phyloP scores from a whole-genome alignment of 805 yeast species.

The Wickerhamiella bombiphila region DNA sequence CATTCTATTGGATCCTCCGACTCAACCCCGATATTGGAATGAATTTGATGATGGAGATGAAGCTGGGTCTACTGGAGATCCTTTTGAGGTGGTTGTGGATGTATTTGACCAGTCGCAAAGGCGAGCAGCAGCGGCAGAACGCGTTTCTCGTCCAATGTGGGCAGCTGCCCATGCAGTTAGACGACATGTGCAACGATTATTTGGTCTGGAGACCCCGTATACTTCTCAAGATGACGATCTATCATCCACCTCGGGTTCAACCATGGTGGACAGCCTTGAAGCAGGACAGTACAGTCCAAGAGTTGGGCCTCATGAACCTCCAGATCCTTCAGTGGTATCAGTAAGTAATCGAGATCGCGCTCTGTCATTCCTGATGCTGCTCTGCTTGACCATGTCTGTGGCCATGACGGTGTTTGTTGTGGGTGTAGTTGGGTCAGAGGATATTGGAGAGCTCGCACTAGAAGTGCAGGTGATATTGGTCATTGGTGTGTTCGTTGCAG shows the following conservation, averaged over 20 bases:
- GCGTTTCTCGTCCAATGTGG: conserved; percentile 20
- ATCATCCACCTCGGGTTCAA: conserved; percentile 2
- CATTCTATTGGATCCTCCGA: not conserved
- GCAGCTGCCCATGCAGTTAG: conserved; percentile 18
- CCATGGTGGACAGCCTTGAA: not conserved
- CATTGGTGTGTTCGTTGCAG: conserved; percentile 30
- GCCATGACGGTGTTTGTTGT: conserved; percentile 27
- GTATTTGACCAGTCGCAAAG: conserved; percentile 21
- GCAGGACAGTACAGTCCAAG: conserved; percentile 14
- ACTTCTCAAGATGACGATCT: conserved; percentile 1
- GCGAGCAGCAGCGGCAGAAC: conserved; percentile 22
- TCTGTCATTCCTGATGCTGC: conserved; percentile 30
- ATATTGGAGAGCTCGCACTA: conserved; percentile 15
- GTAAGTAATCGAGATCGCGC: conserved; percentile 28
- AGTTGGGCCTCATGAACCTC: conserved; percentile 5
- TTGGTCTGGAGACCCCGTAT: conserved; percentile 5
- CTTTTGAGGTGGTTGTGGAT: conserved; percentile 18
- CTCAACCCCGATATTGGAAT: conserved; percentile 39
- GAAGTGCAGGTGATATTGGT: conserved; percentile 24
- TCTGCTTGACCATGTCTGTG: conserved; percentile 27
- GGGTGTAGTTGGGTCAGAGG: conserved; percentile 28
- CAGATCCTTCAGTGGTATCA: conserved; percentile 3
- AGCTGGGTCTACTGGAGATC: conserved; percentile 25
- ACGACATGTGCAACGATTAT: conserved; percentile 9
- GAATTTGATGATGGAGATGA: conserved; percentile 50